Conservation (phyloP, 2,329 filamentous ascomycete genomes). For the Immersiporthe knoxdaviesiana region DNA sequence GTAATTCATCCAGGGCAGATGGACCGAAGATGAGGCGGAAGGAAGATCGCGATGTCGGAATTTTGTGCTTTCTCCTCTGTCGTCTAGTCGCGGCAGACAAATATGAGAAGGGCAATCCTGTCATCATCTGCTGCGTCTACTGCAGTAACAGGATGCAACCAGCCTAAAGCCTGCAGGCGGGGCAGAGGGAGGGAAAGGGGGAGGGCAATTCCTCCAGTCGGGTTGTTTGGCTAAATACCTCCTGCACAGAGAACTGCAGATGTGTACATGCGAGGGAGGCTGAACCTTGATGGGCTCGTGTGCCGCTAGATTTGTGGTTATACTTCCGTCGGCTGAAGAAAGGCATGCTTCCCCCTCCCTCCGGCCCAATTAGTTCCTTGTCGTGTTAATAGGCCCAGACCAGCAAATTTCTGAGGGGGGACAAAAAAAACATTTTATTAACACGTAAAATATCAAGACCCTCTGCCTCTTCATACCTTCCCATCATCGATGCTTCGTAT, state of each 20-base stretch:
- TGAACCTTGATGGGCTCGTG: neutral
- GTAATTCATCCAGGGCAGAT: neutral
- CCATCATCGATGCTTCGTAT: slow-evolving; percentile 19
- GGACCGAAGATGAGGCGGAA: neutral
- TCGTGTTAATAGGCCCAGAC: neutral
- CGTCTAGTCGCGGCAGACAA: neutral
- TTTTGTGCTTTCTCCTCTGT: neutral
- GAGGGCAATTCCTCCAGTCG: slow-evolving; percentile 17
- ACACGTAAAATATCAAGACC: neutral
- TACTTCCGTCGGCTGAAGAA: neutral
- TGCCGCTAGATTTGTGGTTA: neutral
- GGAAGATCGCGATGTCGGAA: slow-evolving; percentile 11
- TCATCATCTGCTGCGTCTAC: neutral
- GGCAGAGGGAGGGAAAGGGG: neutral
- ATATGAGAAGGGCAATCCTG: neutral
- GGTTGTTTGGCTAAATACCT: slow-evolving; percentile 16
- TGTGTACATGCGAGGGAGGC: neutral
- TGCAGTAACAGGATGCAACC: neutral
- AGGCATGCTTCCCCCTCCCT: neutral
- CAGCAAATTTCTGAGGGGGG: neutral
- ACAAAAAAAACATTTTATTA: too few species aligned
- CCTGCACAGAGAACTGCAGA: neutral
- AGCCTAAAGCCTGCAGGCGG: neutral
- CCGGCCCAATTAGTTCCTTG: too few species aligned
- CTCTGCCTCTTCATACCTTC: slow-evolving; percentile 10